A percentile compares a stretch with the other conserved stretches of the same genome.
Evolutionary conservation across 805 yeast species (phyloP).

Genomic region (Lipomyces oligophaga): DNA sequence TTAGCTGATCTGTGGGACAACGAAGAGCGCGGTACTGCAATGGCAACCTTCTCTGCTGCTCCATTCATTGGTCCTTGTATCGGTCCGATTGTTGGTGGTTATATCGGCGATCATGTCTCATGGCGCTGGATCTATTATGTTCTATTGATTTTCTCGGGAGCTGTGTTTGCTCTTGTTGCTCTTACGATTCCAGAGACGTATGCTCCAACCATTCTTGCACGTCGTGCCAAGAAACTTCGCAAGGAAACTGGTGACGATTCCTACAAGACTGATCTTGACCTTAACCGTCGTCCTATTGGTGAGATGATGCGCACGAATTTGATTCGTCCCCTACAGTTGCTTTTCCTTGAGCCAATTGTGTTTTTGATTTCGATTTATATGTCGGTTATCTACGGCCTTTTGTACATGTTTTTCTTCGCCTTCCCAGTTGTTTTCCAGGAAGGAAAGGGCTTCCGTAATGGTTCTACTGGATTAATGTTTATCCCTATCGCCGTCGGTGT

Average conservation of each 20-base stretch:
- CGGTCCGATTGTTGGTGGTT: constrained; percentile 65
- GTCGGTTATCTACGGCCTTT: constrained; percentile 44
- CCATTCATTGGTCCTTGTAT: constrained; percentile 55
- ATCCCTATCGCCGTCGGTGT: constrained; percentile 70
- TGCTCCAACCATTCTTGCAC: constrained; percentile 48
- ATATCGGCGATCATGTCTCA: constrained; percentile 54
- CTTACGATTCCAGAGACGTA: constrained; percentile 61
- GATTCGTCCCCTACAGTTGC: constrained; percentile 70
- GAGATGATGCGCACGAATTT: constrained; percentile 68
- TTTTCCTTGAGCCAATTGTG: constrained; percentile 43
- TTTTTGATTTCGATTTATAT: constrained; percentile 52
- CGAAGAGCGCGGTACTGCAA: constrained; percentile 60
- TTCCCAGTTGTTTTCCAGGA: constrained; percentile 56
- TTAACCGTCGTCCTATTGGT: constrained; percentile 60
- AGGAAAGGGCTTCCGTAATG: constrained; percentile 51
- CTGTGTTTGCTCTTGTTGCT: constrained; percentile 47
- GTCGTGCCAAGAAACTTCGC: constrained; percentile 51
- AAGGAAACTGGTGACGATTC: constrained; percentile 49
- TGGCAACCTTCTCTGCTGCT: constrained; percentile 60
- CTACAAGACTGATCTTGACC: constrained; percentile 60
- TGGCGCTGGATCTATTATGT: constrained; percentile 75
- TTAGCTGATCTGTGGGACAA: constrained; percentile 66
- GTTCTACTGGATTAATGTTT: constrained; percentile 62
- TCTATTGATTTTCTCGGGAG: constrained; percentile 59
- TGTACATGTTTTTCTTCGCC: constrained; percentile 56